Conservation (phyloP, 371 early-diverging fungal genomes). For the Capillidium heterosporum region DNA sequence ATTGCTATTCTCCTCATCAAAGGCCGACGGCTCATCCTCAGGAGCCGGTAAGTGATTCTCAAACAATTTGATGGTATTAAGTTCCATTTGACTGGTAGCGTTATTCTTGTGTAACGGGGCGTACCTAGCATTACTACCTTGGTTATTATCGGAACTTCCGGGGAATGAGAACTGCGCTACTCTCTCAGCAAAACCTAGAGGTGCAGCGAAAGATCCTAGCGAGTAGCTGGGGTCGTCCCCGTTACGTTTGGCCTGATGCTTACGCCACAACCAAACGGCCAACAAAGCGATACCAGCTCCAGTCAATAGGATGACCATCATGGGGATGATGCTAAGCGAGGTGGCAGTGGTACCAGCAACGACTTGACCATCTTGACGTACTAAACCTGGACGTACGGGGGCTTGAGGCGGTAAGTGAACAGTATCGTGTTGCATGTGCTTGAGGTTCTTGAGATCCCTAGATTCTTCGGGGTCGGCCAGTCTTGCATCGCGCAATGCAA, state of each 20-base stretch:
- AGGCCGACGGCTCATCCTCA: not conserved
- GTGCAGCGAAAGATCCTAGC: not conserved
- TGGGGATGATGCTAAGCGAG: not conserved
- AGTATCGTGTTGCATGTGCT: not conserved
- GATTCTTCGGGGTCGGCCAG: not conserved
- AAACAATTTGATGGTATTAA: not conserved
- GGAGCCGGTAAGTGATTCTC: not conserved
- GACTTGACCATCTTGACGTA: not conserved
- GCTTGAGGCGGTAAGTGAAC: not conserved
- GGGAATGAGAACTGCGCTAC: slow-evolving; percentile 1
- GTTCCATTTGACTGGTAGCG: not conserved
- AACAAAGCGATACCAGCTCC: not conserved
- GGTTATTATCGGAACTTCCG: not conserved
- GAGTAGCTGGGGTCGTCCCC: not conserved
- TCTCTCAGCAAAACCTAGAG: not conserved
- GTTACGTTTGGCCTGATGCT: not conserved
- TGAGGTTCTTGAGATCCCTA: not conserved
- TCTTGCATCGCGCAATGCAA: not conserved
- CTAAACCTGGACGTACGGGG: not conserved
- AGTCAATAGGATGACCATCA: not conserved
- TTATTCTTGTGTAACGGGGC: not conserved
- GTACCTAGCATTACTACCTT: not conserved
- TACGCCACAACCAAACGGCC: not conserved
- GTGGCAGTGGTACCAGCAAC: not conserved
- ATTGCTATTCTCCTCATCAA: too few species aligned